A percentile compares a stretch with the other conserved stretches of the same genome.
These are phyloP conservation scores for Chytridiales sp. DNA, from an alignment of 371 early-diverging fungal genomes.

Conservation along the genomic window DNA sequence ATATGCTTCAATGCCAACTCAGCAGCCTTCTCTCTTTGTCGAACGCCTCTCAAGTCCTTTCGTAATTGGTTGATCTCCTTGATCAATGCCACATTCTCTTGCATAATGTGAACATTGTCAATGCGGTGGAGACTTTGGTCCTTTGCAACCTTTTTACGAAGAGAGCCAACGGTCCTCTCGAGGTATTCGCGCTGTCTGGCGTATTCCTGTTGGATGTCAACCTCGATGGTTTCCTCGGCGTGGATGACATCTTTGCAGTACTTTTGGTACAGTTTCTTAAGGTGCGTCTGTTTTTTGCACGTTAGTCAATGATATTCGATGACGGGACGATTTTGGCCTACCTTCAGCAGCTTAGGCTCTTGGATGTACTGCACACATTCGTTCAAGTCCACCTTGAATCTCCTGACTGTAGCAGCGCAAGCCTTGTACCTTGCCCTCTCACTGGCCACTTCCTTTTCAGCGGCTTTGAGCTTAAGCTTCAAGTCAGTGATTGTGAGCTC, in stretches of 20 bases:
- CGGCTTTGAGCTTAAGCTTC: conserved; percentile 51
- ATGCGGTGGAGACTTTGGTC: conserved; percentile 47
- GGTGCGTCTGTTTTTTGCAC: conserved; percentile 26
- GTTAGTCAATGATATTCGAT: not conserved
- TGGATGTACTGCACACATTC: conserved; percentile 49
- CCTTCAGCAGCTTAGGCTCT: conserved; percentile 53
- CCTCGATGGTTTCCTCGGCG: conserved; percentile 34
- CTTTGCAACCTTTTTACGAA: conserved; percentile 46
- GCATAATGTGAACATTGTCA: conserved; percentile 54
- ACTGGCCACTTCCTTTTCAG: conserved; percentile 52
- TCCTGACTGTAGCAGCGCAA: conserved; percentile 33
- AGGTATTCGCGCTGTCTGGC: conserved; percentile 53
- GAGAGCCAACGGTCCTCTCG: conserved; percentile 51
- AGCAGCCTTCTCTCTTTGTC: conserved; percentile 42
- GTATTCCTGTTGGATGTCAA: conserved; percentile 52
- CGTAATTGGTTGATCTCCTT: conserved; percentile 54
- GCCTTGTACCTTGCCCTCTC: conserved; percentile 36
- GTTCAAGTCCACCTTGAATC: conserved; percentile 54
- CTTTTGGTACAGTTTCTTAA: conserved; percentile 52
- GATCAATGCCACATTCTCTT: conserved; percentile 55
- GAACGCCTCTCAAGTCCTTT: conserved; percentile 37
- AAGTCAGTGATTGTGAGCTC: conserved; percentile 51
- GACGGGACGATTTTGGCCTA: conserved; percentile 6
- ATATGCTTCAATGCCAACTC: conserved; percentile 36
- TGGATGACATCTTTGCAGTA: conserved; percentile 45